Evolutionary conservation across 495 filamentous ascomycete genomes (phyloP), one percentile per base, ranked within the genome.

Genomic region (Annulohypoxylon maeteangense): DNA sequence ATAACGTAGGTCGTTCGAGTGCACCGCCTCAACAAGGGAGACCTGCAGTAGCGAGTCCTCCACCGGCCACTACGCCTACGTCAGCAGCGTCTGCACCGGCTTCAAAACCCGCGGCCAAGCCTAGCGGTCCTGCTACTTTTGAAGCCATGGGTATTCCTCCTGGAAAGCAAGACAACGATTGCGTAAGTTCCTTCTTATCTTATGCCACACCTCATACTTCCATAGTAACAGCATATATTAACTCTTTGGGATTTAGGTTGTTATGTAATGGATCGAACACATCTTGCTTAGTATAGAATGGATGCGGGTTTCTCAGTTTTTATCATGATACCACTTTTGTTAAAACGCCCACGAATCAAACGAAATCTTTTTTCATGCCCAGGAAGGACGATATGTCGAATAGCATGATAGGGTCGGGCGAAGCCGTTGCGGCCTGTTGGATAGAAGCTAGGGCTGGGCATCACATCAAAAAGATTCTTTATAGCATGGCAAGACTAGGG

Each of bases 131-230:
- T 3, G 93, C 96, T 78, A 99, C 95, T 2, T 99, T 99, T 77
- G 95, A 98, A 75, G 94, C 95, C 76, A 99, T 99, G 95, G 95
- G 95, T 58, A 93, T 99, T 70, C 92, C 93, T 12, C 84, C 87
- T 71, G 89, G 84, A 29, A 92, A 93, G 78, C 86, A 91, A 65
- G 92, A 97, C 34, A 87, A 86, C 68, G 95, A 98, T 79, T 99
- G 95, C 80, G 95, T 97, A 90, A 88, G 94, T 86, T 40, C 7
- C 18, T 31, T 25, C 6, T n/a, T 0, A 6, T 45, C 2, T 16
- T 62, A 18, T 27, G 3, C 11, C n/a, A n/a, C 8, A 5, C n/a
- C 12, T 32, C 48, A 12, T 18, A n/a, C 1, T 38, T 25, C 32
- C 31, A 8, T 48, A n/a, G 36, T n/a, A n/a, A n/a, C n/a, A n/a